These are phyloP conservation scores for Xylaria sp. DNA, from an alignment of 2,329 filamentous ascomycete genomes.

Conservation along the genomic window DNA sequence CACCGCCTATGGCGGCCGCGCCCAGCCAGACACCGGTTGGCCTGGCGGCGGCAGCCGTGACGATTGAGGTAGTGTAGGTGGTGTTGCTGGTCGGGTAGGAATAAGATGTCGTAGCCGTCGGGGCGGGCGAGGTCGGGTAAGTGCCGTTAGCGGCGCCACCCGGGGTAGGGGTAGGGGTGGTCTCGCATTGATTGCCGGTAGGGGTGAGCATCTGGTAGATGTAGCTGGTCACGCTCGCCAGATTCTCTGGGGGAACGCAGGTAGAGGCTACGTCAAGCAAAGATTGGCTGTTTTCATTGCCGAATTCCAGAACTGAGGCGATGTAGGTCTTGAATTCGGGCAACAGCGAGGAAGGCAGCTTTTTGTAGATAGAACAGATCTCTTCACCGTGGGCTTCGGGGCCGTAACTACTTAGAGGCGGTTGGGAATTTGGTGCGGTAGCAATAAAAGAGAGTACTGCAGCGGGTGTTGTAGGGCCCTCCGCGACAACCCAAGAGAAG, in stretches of 20 bases:
- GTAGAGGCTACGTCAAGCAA: slow-evolving; percentile 22
- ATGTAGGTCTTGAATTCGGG: slow-evolving; percentile 30
- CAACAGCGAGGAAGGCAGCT: slow-evolving; percentile 18
- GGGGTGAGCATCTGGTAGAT: slow-evolving; percentile 31
- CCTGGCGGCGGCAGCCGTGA: slow-evolving; percentile 37
- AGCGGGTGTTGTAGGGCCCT: slow-evolving; percentile 31
- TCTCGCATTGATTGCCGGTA: slow-evolving; percentile 19
- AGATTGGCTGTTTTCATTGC: slow-evolving; percentile 23
- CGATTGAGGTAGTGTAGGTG: slow-evolving; percentile 27
- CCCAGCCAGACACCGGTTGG: slow-evolving; percentile 43
- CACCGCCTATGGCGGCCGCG: slow-evolving; percentile 43
- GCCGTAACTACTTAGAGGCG: slow-evolving; percentile 21
- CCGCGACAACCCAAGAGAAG: slow-evolving; percentile 23
- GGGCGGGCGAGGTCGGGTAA: slow-evolving; percentile 29
- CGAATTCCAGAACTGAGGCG: slow-evolving; percentile 28
- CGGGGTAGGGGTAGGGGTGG: slow-evolving; percentile 17
- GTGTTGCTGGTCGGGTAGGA: neutral
- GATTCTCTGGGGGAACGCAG: slow-evolving; percentile 24
- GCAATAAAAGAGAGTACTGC: slow-evolving; percentile 27
- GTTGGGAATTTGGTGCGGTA: slow-evolving; percentile 2
- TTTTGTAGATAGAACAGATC: slow-evolving; percentile 30
- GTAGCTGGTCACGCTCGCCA: slow-evolving; percentile 34
- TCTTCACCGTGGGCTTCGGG: slow-evolving; percentile 21
- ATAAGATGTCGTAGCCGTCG: slow-evolving; percentile 17
- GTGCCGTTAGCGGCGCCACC: slow-evolving; percentile 23